A percentile compares a stretch with the other conserved stretches of the same genome.
phyloP scores from a whole-genome alignment of 257 asterid species.

The Cordia subcordata region DNA sequence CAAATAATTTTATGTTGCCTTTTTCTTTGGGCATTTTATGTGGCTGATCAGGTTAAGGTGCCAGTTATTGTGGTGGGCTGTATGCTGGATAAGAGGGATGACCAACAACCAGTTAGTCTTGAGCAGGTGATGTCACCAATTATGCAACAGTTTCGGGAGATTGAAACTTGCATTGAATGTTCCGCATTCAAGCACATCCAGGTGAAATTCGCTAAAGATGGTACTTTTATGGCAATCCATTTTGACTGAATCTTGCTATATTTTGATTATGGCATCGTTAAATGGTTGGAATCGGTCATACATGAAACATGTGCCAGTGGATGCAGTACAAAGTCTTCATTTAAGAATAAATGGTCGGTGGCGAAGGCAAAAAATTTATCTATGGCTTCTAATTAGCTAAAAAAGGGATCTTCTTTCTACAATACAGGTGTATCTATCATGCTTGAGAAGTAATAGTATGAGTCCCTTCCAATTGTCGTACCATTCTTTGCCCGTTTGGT shows the following conservation, averaged over 20 bases:
- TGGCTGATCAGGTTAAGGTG: conserved; percentile 64
- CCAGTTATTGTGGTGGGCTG: conserved; percentile 99
- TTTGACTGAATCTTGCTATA: not conserved
- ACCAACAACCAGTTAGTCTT: conserved; percentile 59
- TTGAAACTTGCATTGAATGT: conserved; percentile 97
- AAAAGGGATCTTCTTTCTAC: no score
- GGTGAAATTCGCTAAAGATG: conserved; percentile 29
- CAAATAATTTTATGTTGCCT: no score
- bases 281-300: not conserved
- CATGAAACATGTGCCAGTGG: not conserved
- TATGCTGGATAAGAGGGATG: conserved; percentile 90
- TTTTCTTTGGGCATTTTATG: not conserved
- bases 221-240: not conserved
- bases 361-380: no score
- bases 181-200: conserved; percentile 76
- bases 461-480: no score
- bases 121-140: conserved; percentile 98
- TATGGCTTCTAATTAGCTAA: no score
- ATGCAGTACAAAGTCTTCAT: not conserved
- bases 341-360: not conserved
- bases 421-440: no score
- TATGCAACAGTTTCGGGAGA: conserved; percentile 98
- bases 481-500: no score
- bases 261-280: not conserved
- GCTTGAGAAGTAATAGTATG: no score